Percentiles rank a stretch among this genome's conserved stretches.
phyloP scores from a whole-genome alignment of 2,329 filamentous ascomycete genomes.

The Cryphonectria nitschkei region DNA sequence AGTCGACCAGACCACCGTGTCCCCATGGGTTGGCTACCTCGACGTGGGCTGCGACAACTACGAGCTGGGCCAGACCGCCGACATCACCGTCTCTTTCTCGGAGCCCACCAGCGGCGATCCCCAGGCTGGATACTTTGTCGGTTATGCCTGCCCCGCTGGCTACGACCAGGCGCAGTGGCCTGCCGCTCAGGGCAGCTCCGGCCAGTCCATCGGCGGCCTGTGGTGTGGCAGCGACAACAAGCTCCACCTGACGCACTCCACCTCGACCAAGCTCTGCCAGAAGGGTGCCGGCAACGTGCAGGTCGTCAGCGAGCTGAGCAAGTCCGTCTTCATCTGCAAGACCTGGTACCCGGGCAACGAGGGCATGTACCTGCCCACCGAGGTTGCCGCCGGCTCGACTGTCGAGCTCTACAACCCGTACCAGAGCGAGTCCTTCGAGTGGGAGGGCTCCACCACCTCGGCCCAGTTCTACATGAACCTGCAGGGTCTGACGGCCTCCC shows the following conservation, averaged over 20 bases:
- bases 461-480: conserved; percentile 98
- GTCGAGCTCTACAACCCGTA: conserved; percentile 76
- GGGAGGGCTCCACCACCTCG: conserved; percentile 74
- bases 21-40: conserved; percentile 83
- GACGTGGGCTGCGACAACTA: conserved; percentile 35
- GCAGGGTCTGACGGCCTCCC: conserved; percentile 64
- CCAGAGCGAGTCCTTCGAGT: conserved; percentile 73
- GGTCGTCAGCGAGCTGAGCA: conserved; percentile 73
- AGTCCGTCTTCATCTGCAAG: conserved; percentile 78
- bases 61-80: conserved; percentile 27
- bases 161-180: conserved; percentile 96
- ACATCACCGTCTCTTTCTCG: conserved; percentile 65
- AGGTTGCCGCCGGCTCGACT: conserved; percentile 63
- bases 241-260: conserved; percentile 74
- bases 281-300: conserved; percentile 70
- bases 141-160: conserved; percentile 88
- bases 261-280: conserved; percentile 74
- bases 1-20: conserved; percentile 69
- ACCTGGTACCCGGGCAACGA: conserved; percentile 97
- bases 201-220: conserved; percentile 87
- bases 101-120: conserved; percentile 67
- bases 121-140: conserved; percentile 73
- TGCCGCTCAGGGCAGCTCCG: conserved; percentile 71
- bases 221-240: conserved; percentile 75
- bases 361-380: conserved; percentile 77